Conservation (phyloP, 2,329 filamentous ascomycete genomes). For the Tolypocladium amazonense region DNA sequence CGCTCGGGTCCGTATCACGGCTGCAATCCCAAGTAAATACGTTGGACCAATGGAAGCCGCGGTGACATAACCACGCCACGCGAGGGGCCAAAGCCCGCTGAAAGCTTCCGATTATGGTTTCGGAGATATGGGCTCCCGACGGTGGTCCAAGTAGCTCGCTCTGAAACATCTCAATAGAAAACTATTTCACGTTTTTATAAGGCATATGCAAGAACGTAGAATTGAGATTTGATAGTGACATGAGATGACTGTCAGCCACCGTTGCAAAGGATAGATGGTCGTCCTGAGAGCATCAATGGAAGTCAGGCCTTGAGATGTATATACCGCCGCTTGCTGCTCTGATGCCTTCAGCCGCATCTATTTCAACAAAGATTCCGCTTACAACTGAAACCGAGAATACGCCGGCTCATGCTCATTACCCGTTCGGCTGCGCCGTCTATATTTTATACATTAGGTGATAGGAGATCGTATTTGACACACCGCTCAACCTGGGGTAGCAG, state of each 20-base stretch:
- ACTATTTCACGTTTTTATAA: background rate
- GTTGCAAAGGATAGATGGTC: background rate
- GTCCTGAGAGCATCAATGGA: background rate
- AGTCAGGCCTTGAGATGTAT: background rate
- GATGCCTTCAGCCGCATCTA: background rate
- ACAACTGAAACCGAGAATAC: background rate
- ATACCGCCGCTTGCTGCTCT: background rate
- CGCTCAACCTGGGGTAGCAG: constrained; percentile 53
- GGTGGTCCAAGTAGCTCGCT: background rate
- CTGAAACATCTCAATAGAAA: background rate
- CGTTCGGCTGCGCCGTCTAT: background rate
- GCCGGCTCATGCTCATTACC: background rate
- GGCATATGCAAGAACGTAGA: background rate
- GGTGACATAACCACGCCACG: no score
- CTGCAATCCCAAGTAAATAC: background rate
- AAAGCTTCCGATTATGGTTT: background rate
- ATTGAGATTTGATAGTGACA: background rate
- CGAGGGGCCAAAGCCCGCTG: background rate
- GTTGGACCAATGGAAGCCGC: background rate
- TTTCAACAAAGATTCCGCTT: background rate
- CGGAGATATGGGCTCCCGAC: background rate
- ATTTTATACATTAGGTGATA: constrained; percentile 75
- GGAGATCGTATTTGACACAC: constrained; percentile 82
- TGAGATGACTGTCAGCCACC: background rate
- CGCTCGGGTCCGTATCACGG: background rate